Conservation (phyloP, 306 rosid genomes). For the Senna siamea region DNA sequence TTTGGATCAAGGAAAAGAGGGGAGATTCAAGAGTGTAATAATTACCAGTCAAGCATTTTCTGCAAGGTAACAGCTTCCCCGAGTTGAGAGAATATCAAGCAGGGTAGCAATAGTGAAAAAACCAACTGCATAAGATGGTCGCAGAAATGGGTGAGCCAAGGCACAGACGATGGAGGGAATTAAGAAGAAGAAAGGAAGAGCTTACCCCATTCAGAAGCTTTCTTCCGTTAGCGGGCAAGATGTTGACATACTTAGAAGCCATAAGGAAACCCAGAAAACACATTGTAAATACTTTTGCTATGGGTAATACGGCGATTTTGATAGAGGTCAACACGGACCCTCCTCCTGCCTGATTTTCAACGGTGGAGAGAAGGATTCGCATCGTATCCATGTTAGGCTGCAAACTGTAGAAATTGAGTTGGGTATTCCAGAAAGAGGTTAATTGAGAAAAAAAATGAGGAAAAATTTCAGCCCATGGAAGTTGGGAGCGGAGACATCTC, state of each 20-base stretch:
- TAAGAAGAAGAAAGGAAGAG: background rate
- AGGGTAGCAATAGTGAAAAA: constrained; percentile 88
- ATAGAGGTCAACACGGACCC: constrained; percentile 69
- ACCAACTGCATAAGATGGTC: constrained; percentile 67
- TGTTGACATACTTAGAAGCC: constrained; percentile 92
- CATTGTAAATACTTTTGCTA: constrained; percentile 86
- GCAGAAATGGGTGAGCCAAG: background rate
- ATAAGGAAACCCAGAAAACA: constrained; percentile 90
- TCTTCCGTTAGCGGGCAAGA: constrained; percentile 85
- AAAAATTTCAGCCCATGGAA: too few relatives aligned
- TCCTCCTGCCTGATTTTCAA: constrained; percentile 51
- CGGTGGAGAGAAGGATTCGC: constrained; percentile 48
- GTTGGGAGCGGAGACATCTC: background rate
- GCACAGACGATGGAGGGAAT: background rate
- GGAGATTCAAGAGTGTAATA: background rate
- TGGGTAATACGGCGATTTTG: constrained; percentile 86
- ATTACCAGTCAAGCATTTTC: constrained; percentile 88
- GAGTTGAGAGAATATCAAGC: constrained; percentile 90
- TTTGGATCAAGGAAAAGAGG: background rate
- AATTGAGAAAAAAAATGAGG: too few relatives aligned
- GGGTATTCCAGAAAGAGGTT: background rate
- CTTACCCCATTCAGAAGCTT: constrained; percentile 90
- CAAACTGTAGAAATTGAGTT: background rate
- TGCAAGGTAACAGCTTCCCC: constrained; percentile 85
- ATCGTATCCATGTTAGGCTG: constrained; percentile 37